Conservation (phyloP, 176 grass and related monocot species). For the Melocanna baccifera region DNA sequence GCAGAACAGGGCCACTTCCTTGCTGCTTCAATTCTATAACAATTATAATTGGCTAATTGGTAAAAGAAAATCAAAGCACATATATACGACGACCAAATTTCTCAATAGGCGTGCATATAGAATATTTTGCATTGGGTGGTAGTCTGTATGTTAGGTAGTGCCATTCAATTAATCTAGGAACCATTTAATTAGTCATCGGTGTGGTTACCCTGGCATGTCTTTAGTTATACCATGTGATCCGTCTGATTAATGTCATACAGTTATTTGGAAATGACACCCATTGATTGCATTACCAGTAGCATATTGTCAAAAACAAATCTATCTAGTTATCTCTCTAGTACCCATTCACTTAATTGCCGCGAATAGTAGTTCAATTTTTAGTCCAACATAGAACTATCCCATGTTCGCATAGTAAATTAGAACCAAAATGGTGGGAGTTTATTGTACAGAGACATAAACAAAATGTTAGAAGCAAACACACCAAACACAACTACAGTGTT, state of each 20-base stretch:
- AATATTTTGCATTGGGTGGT: not conserved
- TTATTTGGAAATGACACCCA: constrained; percentile 4
- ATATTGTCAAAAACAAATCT: not conserved
- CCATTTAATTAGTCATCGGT: constrained; percentile 8
- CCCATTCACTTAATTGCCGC: not conserved
- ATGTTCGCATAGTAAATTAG: not conserved
- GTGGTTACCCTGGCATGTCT: constrained; percentile 7
- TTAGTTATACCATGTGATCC: not conserved
- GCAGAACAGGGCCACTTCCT: not conserved
- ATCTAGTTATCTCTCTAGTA: not conserved
- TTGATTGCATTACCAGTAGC: not conserved
- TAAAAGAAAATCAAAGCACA: not conserved
- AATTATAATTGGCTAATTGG: not conserved
- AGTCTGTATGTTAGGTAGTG: constrained; percentile 25
- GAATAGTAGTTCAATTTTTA: not conserved
- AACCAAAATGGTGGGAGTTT: not conserved
- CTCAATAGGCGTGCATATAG: not conserved
- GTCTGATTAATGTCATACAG: not conserved
- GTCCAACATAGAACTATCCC: not conserved
- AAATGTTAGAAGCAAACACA: not conserved
- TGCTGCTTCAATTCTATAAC: no score
- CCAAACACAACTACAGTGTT: not conserved
- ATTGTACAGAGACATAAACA: not conserved
- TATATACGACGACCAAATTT: not conserved
- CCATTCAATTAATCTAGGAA: constrained; percentile 13